Base-by-base conservation (phyloP, 2,329 filamentous ascomycete genomes). In the Aspergillus fumigatiaffinis region DNA sequence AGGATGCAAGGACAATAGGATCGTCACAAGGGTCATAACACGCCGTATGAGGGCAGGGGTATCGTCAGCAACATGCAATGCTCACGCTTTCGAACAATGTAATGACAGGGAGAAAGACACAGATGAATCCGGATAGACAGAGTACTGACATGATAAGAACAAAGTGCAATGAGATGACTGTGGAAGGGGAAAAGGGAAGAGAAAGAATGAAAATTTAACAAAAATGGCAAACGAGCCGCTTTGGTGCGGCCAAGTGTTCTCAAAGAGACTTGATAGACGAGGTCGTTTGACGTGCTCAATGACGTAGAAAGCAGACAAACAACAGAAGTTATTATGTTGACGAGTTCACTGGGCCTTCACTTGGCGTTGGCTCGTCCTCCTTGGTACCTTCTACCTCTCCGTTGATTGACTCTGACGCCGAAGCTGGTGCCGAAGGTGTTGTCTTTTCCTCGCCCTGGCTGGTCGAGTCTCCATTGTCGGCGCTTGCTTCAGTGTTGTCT, bases 1-100 rank as follows among this genome's bases (percentile, higher is more conserved):
- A 23, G 23, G 12, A 26, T 25, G 23, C 21, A 47, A 23, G 21
- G 42, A 23, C 42, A 23, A 46, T 46, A 23, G 42, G 59, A 63
- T 65, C 64, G 56, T 66, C 53, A 53, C 50, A 63, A 60, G 50
- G 49, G 53, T 65, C 64, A 65, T 64, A 66, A 64, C 64, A 59
- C 29, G 57, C 62, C 62, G 65, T 60, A 55, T 35, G 35, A 58
- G 56, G 60, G 60, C 61, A 65, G 63, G 32, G 63, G 63, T 65
- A 65, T 65, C 62, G 56, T 64, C 58, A 58, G 61, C 54, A 62
- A 63, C 47, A 51, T 53, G 55, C 52, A 64, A 64, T 46, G 50
- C 44, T 51, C 38, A 48, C 28, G 49, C 29, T 47, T 47, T 28
- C 38, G 50, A 38, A 38, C 57, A 54, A 46, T 38, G 35, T 46